Base-by-base conservation (phyloP, 2,329 filamentous ascomycete genomes). In the Phaeosphaeriaceae sp. region DNA sequence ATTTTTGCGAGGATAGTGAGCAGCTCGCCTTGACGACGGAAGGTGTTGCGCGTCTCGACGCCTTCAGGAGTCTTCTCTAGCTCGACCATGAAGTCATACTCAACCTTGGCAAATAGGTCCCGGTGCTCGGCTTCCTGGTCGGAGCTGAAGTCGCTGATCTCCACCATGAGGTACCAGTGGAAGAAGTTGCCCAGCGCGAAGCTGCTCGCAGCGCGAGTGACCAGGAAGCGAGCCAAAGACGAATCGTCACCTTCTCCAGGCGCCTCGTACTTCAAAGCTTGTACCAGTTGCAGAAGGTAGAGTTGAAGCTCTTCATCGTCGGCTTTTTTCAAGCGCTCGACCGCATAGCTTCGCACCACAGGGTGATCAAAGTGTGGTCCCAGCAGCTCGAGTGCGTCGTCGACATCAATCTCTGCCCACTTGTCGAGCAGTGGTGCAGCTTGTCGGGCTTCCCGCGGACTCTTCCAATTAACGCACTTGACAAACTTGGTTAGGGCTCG, bases 151-250 rank as follows among this genome's bases (percentile, higher is more conserved):
- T 97, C 94, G 67, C 96, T 92, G 67, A 93, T 96, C 79, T 99
- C 96, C 1, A 99, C 95, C 89, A 97, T 97, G 2, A 99, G 84
- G 76, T 98, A 99, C 95, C 95, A 99, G 76, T 97, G 92, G 53
- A 99, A 87, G 78, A 96, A 97, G 74, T 96, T 99, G 27, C 94
- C 95, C 1, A 99, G 85, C 58, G 91, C 89, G 70, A 97, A 91
- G 72, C 96, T 98, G 61, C 89, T 88, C 15, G 91, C 90, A 3
- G 95, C 96, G 36, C 95, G 87, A 1, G 91, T 88, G 55, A 99
- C 95, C 2, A 99, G 83, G 72, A 99, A 99, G 22, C 87, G 88
- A 2, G 93, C 94, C 6, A 99, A 82, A 0, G 93, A 97, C 0
- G 93, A 97, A 68, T 95, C 90, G 63, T 92, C 87, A 19, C 86